Base-by-base conservation (phyloP, 495 filamentous ascomycete species). In the Rhypophila decipiens region DNA sequence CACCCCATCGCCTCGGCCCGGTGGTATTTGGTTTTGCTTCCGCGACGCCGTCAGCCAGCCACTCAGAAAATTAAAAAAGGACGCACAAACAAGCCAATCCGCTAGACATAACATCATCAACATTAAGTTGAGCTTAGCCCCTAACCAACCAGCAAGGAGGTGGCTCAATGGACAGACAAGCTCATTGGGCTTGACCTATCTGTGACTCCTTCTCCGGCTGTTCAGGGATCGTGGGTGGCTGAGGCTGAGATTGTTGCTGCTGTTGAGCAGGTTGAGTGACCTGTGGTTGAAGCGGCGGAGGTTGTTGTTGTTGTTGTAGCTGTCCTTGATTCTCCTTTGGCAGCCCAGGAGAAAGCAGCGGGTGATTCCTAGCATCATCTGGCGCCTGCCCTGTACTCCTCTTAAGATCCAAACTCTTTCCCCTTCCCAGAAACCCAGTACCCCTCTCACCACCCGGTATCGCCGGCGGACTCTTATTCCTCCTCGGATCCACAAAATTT, bases 401-500 rank as follows among this genome's bases (percentile, higher is more conserved):
- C 19, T 70, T 70, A 11, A 69, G 55, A 29, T 75, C 72, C 8
- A 69, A 37, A 36, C 71, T 75, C 55, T 65, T 73, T 9, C 66
- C 67, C 36, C 70, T 51, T 11, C 59, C 31, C 11, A 41, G 13
- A 69, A 41, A 36, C 55, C 52, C 19, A 58, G 17, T 24, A 44
- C 54, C 17, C 20, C 65, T 17, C 58, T 31, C 27, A 7, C 27
- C 27, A 31, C 27, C 27, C 7, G 27, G 27, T n/a, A n/a, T n/a
- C 27, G 27, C 62, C 5, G 72, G 69, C 13, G 72, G 72, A 17
- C 69, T 73, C 50, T 71, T 77, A 48, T 58, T 66, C 39, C 68
- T 61, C 51, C 66, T 56, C 40, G 86, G 83, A 60, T 83, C 80
- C 2, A 66, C n/a, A n/a, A n/a, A 74, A 8, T 76, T 80, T 50